Base-by-base conservation (phyloP, 306 rosid species). In the Carpinus fangiana region DNA sequence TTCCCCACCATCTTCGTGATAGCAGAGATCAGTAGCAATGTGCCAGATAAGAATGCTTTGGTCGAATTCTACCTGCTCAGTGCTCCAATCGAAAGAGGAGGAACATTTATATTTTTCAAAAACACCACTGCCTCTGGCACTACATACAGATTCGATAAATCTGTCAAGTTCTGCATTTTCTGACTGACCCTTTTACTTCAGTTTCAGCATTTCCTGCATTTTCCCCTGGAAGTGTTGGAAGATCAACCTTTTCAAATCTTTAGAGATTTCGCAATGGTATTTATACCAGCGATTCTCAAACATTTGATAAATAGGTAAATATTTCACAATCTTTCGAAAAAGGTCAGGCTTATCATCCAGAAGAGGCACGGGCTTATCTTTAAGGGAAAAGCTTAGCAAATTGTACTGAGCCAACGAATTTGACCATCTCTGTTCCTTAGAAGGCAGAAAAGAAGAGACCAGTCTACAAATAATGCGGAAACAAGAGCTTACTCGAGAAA, bases 161-260 rank as follows among this genome's bases (percentile, higher is more conserved):
- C 7, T 62, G 20, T 12, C 18, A 7, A 28, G 18, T 8, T 62
- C 45, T 62, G 45, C 1, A 13, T 31, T 62, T 4, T 43, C 26
- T 31, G 34, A 31, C 34, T 31, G 34, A 31, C 34, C 34, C 34
- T 31, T 31, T 31, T 31, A 1, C 34, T 31, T 31, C 34, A 31
- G 34, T 31, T 31, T 31, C 34, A 31, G 34, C 34, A 31, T 62
- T 4, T 43, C 26, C 45, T 62, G 45, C 1, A 13, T 31, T 62
- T 4, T 43, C 26, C 34, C 34, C 34, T 31, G 34, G 4, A 82
- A 70, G n/a, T 77, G 76, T 12, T 36, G 1, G 31, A 82, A 78
- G 46, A 82, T 62, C 45, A 3, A 6, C 13, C 4, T 13, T 62
- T 62, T 62, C 45, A 26, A 31, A 4, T 62, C 4, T 18, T 18